Percentiles rank a stretch among this genome's conserved stretches.
phyloP scores from a whole-genome alignment of 345 rosid species.

The Melaleuca alternifolia region DNA sequence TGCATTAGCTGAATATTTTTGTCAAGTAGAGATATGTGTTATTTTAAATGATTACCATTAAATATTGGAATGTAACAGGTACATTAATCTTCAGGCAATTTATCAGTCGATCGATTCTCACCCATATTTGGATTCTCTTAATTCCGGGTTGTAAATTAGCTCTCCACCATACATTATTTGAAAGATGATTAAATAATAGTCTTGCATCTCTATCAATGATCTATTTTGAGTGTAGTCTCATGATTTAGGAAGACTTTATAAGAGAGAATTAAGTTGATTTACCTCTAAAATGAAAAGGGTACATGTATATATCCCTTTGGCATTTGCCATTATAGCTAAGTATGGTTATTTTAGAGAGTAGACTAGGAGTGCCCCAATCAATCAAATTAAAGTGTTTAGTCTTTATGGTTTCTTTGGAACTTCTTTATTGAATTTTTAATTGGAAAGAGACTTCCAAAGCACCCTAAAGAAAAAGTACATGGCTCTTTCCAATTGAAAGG shows the following conservation, averaged over 20 bases:
- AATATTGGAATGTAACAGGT: not conserved
- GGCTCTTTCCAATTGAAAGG: slow-evolving; percentile 17
- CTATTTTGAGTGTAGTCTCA: not conserved
- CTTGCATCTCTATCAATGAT: not conserved
- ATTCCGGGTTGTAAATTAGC: not conserved
- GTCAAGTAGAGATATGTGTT: not conserved
- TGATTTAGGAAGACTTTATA: not conserved
- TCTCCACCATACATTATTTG: not conserved
- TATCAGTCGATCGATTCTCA: not conserved
- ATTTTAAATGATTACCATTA: not conserved
- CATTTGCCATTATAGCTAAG: not conserved
- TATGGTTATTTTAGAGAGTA: not conserved
- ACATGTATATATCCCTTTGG: not conserved
- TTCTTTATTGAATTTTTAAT: not conserved
- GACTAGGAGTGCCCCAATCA: not conserved
- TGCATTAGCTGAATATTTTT: not conserved
- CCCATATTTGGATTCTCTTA: not conserved
- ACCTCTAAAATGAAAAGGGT: not conserved
- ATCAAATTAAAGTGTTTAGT: not conserved
- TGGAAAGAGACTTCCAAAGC: slow-evolving; percentile 44
- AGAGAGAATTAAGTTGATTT: not conserved
- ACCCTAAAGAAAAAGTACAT: slow-evolving; percentile 38
- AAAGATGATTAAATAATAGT: not conserved
- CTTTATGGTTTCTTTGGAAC: not conserved
- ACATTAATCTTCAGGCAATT: not conserved